Base-by-base conservation (phyloP, 345 rosid species). In the Camelina neglecta region DNA sequence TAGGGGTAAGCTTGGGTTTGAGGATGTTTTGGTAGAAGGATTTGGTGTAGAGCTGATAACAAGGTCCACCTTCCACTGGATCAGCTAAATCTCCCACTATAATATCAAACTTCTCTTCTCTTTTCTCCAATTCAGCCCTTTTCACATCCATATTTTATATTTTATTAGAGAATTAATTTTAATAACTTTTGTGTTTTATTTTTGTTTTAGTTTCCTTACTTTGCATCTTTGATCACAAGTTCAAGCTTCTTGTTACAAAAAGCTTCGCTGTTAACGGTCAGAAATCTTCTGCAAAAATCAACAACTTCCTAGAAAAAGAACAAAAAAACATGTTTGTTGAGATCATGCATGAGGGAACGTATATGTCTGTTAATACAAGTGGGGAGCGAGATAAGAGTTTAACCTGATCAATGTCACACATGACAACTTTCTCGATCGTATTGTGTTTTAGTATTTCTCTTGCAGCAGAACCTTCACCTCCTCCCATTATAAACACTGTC, bases 391-490 rank as follows among this genome's bases (percentile, higher is more conserved):
- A 38, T 44, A 24, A 35, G 64, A 53, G 13, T 12, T 0, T 11
- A 81, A 93, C 98, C 96, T 85, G 80, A 77, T 94, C 98, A 8
- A 94, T 94, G 51, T 92, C 98, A 82, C 98, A 94, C 98, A 94
- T 92, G 75, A 94, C 96, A 23, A 94, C 96, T 80, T 84, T 80
- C 53, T 90, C 90, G 18, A 92, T 81, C 0, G 89, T 73, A 38
- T 75, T 74, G 71, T 94, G 97, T 84, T 86, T 90, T 47, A 94
- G 87, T 31, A 85, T 87, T 80, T 94, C 98, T 72, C 98, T 90
- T n/a, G 98, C 97, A 35, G 98, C 90, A 62, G 98, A 94, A n/a
- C 98, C 98, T 81, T 94, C 98, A 4, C 97, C 98, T 26, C 97
- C 97, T 66, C 98, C 98, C 98, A 94, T 94, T 60, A 94, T 90